These are phyloP conservation scores for Cladosporium sp. DNA, from an alignment of 2,329 filamentous ascomycete species.

Conservation along the genomic window DNA sequence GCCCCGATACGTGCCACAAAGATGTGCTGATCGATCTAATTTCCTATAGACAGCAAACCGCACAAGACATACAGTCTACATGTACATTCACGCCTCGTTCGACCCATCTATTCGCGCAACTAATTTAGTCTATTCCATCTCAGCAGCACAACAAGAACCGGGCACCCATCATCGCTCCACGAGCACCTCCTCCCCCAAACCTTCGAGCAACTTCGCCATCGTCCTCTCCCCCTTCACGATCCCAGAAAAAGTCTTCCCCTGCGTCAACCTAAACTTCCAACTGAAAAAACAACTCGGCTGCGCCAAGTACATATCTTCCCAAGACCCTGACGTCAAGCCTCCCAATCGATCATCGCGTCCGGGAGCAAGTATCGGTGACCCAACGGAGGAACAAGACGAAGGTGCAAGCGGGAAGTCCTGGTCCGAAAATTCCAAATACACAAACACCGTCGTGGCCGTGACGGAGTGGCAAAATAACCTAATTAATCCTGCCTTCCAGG, in stretches of 20 bases:
- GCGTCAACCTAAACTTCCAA: neutral
- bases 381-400: too few relatives aligned
- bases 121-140: neutral
- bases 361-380: neutral
- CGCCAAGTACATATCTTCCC: neutral
- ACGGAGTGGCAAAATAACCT: neutral
- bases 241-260: neutral
- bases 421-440: neutral
- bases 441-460: neutral
- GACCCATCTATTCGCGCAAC: too few relatives aligned
- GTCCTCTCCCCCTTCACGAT: neutral
- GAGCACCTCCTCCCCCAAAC: neutral
- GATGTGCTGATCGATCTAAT: neutral
- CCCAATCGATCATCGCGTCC: too few relatives aligned
- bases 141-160: neutral
- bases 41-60: neutral
- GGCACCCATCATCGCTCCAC: neutral
- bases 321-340: neutral
- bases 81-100: too few relatives aligned
- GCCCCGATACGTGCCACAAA: too few relatives aligned
- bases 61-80: neutral
- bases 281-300: neutral
- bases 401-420: too few relatives aligned
- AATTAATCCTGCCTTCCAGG: neutral
- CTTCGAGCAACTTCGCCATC: neutral